These are phyloP conservation scores for Oryza meridionalis DNA, from an alignment of 176 grass and related monocot genomes.

Conservation along the genomic window DNA sequence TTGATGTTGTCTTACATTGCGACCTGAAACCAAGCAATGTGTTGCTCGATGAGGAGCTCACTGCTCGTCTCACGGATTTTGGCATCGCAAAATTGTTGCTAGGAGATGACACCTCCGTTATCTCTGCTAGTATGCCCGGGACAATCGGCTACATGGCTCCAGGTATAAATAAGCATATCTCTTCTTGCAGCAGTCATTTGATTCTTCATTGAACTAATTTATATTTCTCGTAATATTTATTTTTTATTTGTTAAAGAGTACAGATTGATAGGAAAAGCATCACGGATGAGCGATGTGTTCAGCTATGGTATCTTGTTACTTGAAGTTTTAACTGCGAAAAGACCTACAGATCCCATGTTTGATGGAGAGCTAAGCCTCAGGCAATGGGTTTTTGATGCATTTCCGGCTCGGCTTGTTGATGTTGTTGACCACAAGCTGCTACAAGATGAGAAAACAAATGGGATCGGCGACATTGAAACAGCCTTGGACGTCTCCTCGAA, in stretches of 20 bases:
- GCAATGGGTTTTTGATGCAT: not conserved
- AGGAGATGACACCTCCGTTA: not conserved
- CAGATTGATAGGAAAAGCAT: not conserved
- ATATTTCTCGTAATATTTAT: too few species aligned
- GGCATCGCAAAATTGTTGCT: conserved; percentile 36
- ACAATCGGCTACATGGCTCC: not conserved
- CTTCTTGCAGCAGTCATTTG: too few species aligned
- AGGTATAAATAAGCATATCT: too few species aligned
- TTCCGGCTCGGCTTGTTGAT: not conserved
- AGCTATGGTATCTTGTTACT: conserved; percentile 23
- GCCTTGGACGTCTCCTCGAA: too few species aligned
- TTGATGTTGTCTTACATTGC: not conserved
- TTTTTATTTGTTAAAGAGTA: not conserved
- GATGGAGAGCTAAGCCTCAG: not conserved
- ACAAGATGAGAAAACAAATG: not conserved
- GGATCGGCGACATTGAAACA: too few species aligned
- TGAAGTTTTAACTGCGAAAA: not conserved
- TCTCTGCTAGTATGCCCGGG: not conserved
- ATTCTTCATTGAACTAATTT: too few species aligned
- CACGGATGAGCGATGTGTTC: conserved; percentile 18
- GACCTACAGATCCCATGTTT: conserved; percentile 1
- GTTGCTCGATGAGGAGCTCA: conserved; percentile 13
- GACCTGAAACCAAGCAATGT: not conserved
- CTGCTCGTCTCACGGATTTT: conserved; percentile 42
- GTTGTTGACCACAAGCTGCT: not conserved